phyloP scores from a whole-genome alignment of 1,284 basidiomycete species.

The Trametes versicolor region DNA sequence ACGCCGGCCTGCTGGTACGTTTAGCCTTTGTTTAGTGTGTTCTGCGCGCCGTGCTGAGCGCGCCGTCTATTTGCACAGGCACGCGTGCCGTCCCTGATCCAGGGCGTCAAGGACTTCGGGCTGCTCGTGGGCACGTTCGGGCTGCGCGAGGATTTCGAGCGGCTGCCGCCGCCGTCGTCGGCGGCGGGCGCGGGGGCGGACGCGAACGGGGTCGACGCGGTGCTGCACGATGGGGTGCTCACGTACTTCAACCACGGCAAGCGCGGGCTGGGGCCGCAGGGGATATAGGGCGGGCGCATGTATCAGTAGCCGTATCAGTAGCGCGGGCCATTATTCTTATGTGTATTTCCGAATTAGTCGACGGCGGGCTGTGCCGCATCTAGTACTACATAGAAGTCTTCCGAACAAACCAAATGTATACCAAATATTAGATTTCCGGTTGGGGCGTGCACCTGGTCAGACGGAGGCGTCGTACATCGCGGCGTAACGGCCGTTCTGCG shows the following conservation, averaged over 20 bases:
- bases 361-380: slow-evolving; percentile 5
- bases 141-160: slow-evolving; percentile 54
- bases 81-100: slow-evolving; percentile 85
- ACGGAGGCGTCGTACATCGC: slow-evolving; percentile 76
- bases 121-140: slow-evolving; percentile 87
- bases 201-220: slow-evolving; percentile 69
- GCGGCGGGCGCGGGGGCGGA: slow-evolving; percentile 51
- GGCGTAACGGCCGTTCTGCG: slow-evolving; percentile 70
- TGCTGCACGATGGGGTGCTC: slow-evolving; percentile 67
- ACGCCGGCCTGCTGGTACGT: slow-evolving; percentile 87
- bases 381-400: slow-evolving; percentile 12
- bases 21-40: background rate
- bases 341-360: slow-evolving; percentile 33
- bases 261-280: slow-evolving; percentile 26
- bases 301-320: slow-evolving; percentile 13
- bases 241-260: slow-evolving; percentile 70
- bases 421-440: background rate
- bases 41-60: background rate
- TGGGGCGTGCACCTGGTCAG: slow-evolving; percentile 42
- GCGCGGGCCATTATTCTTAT: slow-evolving; percentile 29
- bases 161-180: slow-evolving; percentile 50
- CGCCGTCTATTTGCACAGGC: slow-evolving; percentile 50
- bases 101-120: slow-evolving; percentile 89
- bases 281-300: slow-evolving; percentile 15
- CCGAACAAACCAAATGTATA: background rate